Evolutionary conservation across 345 rosid species (phyloP), one percentile per base, ranked within the genome.

Genomic region (Schrenkiella parvula): DNA sequence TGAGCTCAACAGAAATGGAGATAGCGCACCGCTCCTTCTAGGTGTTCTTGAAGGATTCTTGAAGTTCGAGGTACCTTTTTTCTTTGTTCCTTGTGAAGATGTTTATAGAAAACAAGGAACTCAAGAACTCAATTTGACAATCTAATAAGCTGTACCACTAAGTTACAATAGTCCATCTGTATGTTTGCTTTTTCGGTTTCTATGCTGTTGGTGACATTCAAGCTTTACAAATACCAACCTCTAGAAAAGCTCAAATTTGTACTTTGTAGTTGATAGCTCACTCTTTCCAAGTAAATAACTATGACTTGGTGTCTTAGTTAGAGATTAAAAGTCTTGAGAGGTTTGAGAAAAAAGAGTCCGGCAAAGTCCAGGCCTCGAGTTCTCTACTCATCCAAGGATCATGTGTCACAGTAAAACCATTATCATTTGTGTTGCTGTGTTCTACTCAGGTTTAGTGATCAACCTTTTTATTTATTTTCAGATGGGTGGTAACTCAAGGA

Each of bases 41-140:
- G 87, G 87, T 77, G 96, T 95, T 68, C 95, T 95, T 69, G 96
- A 91, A 88, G 92, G 98, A 46, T 95, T 91, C 74, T 80, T 95
- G 80, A 91, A 87, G 75, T 91, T 81, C 29, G 88, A 95, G 95
- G 96, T 91, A 57, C 42, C 57, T 22, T 39, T 2, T 15, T 21
- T 52, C 14, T 25, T 61, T 75, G 35, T 43, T 12, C 29, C 18
- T 41, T 53, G 14, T 28, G 44, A 25, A 60, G 56, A 46, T 48
- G 35, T 60, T n/a, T 54, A 50, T 13, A 60, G 28, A 23, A 13
- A 13, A 37, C 41, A 35, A 9, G 8, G 28, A 56, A 43, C 35
- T 46, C 14, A 8, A 21, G 28, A 56, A 43, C 35, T 46, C 14
- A 8, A 21, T 43, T 51, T 38, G 26, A 41, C 51, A 14, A 26